phyloP scores from a whole-genome alignment of 305 asterid genomes.

The Andrographis paniculata region DNA sequence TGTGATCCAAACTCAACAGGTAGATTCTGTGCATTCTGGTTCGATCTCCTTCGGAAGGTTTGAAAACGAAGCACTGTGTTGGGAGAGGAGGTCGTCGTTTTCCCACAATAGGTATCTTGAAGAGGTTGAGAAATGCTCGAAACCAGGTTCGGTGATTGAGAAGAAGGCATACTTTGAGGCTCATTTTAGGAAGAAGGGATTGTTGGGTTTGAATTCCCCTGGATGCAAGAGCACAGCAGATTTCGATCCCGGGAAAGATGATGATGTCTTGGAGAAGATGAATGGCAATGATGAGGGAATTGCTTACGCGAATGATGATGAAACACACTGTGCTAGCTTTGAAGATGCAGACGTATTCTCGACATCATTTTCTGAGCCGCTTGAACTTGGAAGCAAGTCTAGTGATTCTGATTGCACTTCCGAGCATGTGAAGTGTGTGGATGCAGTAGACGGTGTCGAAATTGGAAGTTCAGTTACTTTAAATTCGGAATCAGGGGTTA shows the following conservation, averaged over 20 bases:
- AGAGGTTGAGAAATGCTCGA: constrained; percentile 65
- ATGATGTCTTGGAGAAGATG: constrained; percentile 20
- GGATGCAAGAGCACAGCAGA: constrained; percentile 28
- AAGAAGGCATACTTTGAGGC: constrained; percentile 74
- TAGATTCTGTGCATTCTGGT: constrained; percentile 44
- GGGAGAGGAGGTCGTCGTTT: constrained; percentile 75
- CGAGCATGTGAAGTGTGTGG: constrained; percentile 18
- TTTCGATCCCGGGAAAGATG: constrained; percentile 24
- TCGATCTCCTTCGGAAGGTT: constrained; percentile 72
- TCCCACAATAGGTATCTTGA: constrained; percentile 67
- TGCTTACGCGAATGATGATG: constrained; percentile 12
- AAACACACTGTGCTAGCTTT: constrained; percentile 16
- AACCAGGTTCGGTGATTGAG: constrained; percentile 62
- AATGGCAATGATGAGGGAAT: constrained; percentile 23
- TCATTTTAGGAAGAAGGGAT: constrained; percentile 45
- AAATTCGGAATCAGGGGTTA: constrained; percentile 11
- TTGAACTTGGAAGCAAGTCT: constrained; percentile 1
- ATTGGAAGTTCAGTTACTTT: constrained; percentile 15
- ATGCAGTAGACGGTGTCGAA: constrained; percentile 12
- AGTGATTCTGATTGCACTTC: constrained; percentile 9
- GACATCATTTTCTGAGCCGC: constrained; percentile 16
- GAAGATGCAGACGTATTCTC: constrained; percentile 16
- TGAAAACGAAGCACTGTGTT: constrained; percentile 51
- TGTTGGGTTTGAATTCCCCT: constrained; percentile 30
- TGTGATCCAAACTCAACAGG: constrained; percentile 28